Base-by-base conservation (phyloP, 352 stramenopile species). In the Phytophthora cactorum region DNA sequence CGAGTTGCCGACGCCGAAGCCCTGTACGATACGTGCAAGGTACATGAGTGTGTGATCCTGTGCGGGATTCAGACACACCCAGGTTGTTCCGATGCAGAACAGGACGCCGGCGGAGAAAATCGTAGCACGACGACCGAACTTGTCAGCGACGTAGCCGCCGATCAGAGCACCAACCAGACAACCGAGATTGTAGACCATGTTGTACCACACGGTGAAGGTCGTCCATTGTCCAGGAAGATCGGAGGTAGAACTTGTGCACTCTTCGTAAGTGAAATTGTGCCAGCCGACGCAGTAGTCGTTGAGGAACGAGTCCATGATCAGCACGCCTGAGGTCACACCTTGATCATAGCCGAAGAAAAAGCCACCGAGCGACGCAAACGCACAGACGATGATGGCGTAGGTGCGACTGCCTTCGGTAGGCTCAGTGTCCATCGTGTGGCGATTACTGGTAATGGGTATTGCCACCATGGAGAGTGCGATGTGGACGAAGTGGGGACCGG, bases 271-370 rank as follows among this genome's bases (percentile, higher is more conserved):
- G 66, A 78, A 80, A 58, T 78, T 76, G 43, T 74, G 49, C 69
- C 69, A 78, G n/a, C 61, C 72, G 9, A 75, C 58, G 52, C 75
- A 83, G 44, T 77, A 81, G 62, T 77, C 71, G 5, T 77, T 36
- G 3, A 81, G 58, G 62, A 79, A 81, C 34, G 67, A 79, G 63
- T 75, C 66, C 70, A 81, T 79, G 66, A 77, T 74, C 1, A 77
- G 29, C 1, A 78, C 70, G 4, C 66, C 70, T 0, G 61, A 72
- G 9, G 70, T 78, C 4, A 78, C 70, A 22, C 70, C 70, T 58
- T 77, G 70, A 38, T 74, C 70, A 17, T 77, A 77, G 39, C 70
- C 70, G 45, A 77, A 77, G 65, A 77, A 77, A 57, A 77, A 73
- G n/a, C 70, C 70, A 1, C 70, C 70, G 2, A 77, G 66, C 27